Base-by-base conservation (phyloP, 2,329 filamentous ascomycete species). In the Verticillium tricorpus region DNA sequence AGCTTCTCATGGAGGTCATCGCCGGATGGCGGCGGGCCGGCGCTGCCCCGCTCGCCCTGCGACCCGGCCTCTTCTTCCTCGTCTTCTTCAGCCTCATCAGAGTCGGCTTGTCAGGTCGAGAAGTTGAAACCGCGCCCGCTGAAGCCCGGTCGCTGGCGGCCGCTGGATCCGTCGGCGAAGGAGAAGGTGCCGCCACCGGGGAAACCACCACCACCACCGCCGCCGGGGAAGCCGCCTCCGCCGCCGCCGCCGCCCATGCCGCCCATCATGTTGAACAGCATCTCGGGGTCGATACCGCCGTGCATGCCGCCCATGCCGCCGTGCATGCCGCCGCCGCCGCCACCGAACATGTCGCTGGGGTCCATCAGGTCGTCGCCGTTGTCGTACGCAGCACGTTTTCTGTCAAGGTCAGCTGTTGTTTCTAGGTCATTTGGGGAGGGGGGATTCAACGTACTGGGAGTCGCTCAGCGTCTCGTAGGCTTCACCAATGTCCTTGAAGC, bases 401-500 rank as follows among this genome's bases (percentile, higher is more conserved):
- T 92, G 64, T 57, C 55, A 50, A 52, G 19, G 69, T 84, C 73
- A 84, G 77, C 58, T 62, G 59, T 28, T 39, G 22, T 22, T 22
- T 15, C 35, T n/a, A 50, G 54, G 25, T 37, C 37, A 59, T 55
- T 31, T 32, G 56, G 54, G 54, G 56, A 17, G n/a, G 37, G 6
- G 35, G 22, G 4, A 28, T 28, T 50, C 59, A 65, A 87, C 89
- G 78, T 90, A 93, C 89, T 97, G 89, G 80, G 93, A 82, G 77
- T 99, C 95, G 72, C 91, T 97, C 77, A 99, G 80, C 58, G 90
- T 96, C 79, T 99, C 95, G 74, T 99, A 97, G 50, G 94, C 94
- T 81, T 99, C 95, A 70, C 93, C 91, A 74, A 97, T 91, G 74
- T 99, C 95, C 85, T 99, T 98, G 85, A 99, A 99, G 72, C 91